Conservation (phyloP, 371 early-diverging fungal genomes). For the Haplosporangium sp. region DNA sequence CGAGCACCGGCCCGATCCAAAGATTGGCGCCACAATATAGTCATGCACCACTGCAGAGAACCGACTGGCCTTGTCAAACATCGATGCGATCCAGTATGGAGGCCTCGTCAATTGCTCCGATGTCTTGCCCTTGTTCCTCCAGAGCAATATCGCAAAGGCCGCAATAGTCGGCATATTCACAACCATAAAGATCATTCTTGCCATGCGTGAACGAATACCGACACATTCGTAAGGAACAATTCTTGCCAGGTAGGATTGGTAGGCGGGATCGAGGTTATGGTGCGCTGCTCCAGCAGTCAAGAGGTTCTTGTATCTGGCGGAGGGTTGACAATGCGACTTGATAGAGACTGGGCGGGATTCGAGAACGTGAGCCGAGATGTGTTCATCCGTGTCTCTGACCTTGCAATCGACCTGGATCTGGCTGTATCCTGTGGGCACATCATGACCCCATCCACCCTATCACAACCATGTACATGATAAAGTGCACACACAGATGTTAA, state of each 20-base stretch:
- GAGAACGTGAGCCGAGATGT: slow-evolving; percentile 23
- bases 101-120: slow-evolving; percentile 3
- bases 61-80: slow-evolving; percentile 12
- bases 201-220: slow-evolving; percentile 18
- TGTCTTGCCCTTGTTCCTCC: slow-evolving; percentile 12
- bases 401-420: slow-evolving; percentile 37
- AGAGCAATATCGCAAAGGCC: slow-evolving; percentile 14
- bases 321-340: slow-evolving; percentile 27
- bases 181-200: slow-evolving; percentile 5
- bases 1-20: slow-evolving; percentile 43
- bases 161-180: slow-evolving; percentile 21
- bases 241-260: slow-evolving; percentile 31
- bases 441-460: slow-evolving; percentile 42
- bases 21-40: slow-evolving; percentile 22
- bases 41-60: slow-evolving; percentile 22
- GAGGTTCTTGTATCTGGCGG: slow-evolving; percentile 41
- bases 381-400: background rate
- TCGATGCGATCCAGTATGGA: slow-evolving; percentile 27
- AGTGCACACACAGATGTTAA: background rate
- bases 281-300: slow-evolving; percentile 38
- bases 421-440: slow-evolving; percentile 43
- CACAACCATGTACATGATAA: background rate
- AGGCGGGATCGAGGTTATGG: slow-evolving; percentile 31
- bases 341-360: slow-evolving; percentile 25
- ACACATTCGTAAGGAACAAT: slow-evolving; percentile 38